Conservation (phyloP, 768 basidiomycete genomes). For the Termitomyces sp. region DNA sequence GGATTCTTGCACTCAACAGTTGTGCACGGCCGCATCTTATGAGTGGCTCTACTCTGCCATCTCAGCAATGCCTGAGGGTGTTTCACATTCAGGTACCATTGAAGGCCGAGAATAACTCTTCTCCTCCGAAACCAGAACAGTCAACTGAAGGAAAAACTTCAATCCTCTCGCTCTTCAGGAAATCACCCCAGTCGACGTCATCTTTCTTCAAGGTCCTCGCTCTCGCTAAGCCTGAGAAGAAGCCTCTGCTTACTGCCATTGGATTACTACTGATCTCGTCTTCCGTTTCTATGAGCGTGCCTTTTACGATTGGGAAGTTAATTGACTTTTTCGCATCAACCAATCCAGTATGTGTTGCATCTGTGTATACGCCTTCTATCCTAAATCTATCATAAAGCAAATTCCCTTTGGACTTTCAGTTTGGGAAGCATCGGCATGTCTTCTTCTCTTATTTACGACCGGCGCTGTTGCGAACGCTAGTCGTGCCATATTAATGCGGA, state of each 20-base stretch:
- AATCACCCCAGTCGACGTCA: slow-evolving; percentile 42
- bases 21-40: background rate
- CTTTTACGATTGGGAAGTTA: slow-evolving; percentile 88
- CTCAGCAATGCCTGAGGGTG: background rate
- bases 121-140: background rate
- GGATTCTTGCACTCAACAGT: background rate
- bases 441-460: slow-evolving; percentile 77
- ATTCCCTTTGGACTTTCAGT: slow-evolving; percentile 79
- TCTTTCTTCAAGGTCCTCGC: slow-evolving; percentile 73
- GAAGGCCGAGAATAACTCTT: slow-evolving; percentile 1
- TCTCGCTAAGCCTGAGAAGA: slow-evolving; percentile 81
- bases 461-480: slow-evolving; percentile 87
- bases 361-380: background rate
- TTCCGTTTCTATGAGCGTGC: slow-evolving; percentile 87
- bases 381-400: slow-evolving; percentile 36
- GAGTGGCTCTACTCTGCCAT: background rate
- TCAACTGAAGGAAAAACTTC: slow-evolving; percentile 4
- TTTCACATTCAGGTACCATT: slow-evolving; percentile 10
- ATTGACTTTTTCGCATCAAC: slow-evolving; percentile 88
- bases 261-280: slow-evolving; percentile 85
- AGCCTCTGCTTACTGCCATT: slow-evolving; percentile 70
- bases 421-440: slow-evolving; percentile 71
- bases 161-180: slow-evolving; percentile 27
- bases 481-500: slow-evolving; percentile 79
- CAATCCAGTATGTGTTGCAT: slow-evolving; percentile 51